Base-by-base conservation (phyloP, 345 rosid species). In the Populus nigra region DNA sequence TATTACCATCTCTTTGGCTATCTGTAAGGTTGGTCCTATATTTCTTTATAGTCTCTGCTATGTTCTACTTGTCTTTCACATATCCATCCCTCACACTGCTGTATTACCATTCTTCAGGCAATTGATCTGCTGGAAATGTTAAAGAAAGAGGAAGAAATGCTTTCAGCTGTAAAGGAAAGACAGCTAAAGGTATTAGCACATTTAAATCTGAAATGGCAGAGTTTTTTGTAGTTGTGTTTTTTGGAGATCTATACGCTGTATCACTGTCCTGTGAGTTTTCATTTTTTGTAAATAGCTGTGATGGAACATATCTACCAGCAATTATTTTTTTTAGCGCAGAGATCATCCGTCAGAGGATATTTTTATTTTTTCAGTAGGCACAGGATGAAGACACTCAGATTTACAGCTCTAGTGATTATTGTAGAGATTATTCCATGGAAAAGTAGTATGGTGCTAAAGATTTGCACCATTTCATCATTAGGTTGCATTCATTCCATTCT, bases 71-170 rank as follows among this genome's bases (percentile, higher is more conserved):
- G 12, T 69, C 16, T 9, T 67, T 72, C 17, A 35, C 33, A 27
- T 38, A 71, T 49, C 62, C 55, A 41, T 35, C 69, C 7, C 10
- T 65, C 18, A 76, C 72, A 55, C 78, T 65, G 41, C 84, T 50
- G 22, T 63, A 50, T 75, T 80, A 72, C 63, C 55, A 39, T 3
- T n/a, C 69, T 86, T 49, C 86, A 96, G 99, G 94, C 96, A 29
- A 73, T 86, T 78, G 98, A 94, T 87, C 86, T 92, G 79, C 81
- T 94, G 43, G 98, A 96, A 85, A 89, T 94, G 92, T 84, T 96
- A 55, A 91, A 88, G 84, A 90, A 81, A 76, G 99, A 96, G 84
- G 97, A 90, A 76, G 98, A 89, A 76, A 89, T 96, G 97, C 97
- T 96, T 80, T 82, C 90, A 73, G 94, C 91, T 62, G 85, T 94